Conservation (phyloP, 1,284 basidiomycete species). For the Marasmius oreades region DNA sequence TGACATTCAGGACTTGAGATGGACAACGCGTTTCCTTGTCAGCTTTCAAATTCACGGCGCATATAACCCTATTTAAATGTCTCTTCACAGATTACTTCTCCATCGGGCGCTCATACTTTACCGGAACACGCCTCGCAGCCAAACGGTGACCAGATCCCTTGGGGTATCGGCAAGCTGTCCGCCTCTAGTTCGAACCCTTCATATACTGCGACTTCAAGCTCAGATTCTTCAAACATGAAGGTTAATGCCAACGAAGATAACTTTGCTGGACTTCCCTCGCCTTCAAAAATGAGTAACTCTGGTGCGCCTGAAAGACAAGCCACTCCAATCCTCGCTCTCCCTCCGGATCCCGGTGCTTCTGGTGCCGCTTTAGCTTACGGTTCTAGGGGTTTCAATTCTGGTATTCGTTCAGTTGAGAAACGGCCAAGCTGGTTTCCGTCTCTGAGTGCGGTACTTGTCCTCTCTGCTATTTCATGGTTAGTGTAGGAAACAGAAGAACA, state of each 20-base stretch:
- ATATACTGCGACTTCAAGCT: neutral
- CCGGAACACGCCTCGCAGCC: slow-evolving; percentile 30
- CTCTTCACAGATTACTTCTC: slow-evolving; percentile 10
- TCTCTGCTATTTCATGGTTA: neutral
- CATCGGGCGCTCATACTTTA: slow-evolving; percentile 17
- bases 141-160: slow-evolving; percentile 26
- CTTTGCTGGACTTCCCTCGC: neutral
- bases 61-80: neutral
- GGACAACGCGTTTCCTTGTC: slow-evolving; percentile 39
- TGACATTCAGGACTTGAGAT: slow-evolving; percentile 24
- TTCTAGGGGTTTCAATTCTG: neutral
- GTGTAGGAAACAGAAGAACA: neutral
- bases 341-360: neutral
- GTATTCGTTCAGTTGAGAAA: neutral
- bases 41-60: neutral
- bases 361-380: neutral
- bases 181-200: neutral
- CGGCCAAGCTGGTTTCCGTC: neutral
- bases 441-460: neutral
- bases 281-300: slow-evolving; percentile 4
- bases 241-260: neutral
- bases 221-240: neutral
- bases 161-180: slow-evolving; percentile 16
- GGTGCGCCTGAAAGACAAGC: slow-evolving; percentile 8
- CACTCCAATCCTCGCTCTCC: slow-evolving; percentile 8